These are phyloP conservation scores for Ensete glaucum DNA, from an alignment of 176 grass and related monocot species.

Conservation along the genomic window DNA sequence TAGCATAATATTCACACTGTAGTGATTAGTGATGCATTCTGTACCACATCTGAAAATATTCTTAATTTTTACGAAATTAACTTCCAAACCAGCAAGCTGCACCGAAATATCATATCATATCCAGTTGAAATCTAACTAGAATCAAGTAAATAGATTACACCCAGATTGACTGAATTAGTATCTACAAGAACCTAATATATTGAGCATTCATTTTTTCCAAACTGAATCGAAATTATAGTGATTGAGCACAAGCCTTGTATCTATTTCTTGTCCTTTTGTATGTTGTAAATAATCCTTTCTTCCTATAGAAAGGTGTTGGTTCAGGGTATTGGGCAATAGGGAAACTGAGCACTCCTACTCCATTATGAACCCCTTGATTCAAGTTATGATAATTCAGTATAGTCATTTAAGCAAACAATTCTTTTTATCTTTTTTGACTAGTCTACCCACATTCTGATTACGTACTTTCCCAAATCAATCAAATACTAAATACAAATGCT, in stretches of 20 bases:
- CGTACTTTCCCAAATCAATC: background rate
- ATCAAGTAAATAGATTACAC: background rate
- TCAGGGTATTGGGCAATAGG: background rate
- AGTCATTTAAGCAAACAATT: background rate
- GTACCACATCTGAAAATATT: too few species aligned
- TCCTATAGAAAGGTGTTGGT: background rate
- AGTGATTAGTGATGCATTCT: too few species aligned
- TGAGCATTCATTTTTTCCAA: too few species aligned
- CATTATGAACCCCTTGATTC: background rate
- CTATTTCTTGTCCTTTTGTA: background rate
- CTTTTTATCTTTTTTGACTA: background rate
- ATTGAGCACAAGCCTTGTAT: background rate
- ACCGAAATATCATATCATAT: too few species aligned
- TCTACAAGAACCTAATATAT: background rate
- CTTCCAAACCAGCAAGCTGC: too few species aligned
- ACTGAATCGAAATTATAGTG: too few species aligned
- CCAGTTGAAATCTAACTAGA: too few species aligned
- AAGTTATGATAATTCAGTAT: background rate
- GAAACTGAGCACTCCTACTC: background rate
- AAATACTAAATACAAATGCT: background rate
- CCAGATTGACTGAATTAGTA: background rate
- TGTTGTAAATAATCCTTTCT: background rate
- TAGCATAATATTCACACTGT: too few species aligned
- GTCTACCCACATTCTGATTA: background rate
- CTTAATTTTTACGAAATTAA: too few species aligned